Conservation (phyloP, 768 basidiomycete genomes). For the Cystobasidium onofrii region DNA sequence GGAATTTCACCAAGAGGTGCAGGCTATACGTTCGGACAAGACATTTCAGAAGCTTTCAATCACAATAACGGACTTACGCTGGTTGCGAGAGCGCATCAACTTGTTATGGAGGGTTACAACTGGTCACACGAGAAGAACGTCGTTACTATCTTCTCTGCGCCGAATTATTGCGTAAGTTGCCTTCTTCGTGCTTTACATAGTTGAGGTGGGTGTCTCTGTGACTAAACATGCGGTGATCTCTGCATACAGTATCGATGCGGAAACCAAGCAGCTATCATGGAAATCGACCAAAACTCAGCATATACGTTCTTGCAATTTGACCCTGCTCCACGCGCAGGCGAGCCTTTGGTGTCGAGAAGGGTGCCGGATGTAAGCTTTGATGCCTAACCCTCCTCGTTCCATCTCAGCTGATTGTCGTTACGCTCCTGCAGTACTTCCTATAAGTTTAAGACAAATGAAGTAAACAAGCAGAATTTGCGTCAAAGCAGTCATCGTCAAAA, state of each 20-base stretch:
- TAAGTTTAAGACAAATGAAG: neutral
- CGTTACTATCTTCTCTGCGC: constrained; percentile 98
- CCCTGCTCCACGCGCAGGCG: constrained; percentile 95
- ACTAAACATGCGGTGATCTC: neutral
- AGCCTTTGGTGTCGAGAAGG: constrained; percentile 75
- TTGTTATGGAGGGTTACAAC: constrained; percentile 93
- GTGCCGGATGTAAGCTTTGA: constrained; percentile 40
- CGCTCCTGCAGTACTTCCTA: constrained; percentile 24
- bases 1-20: constrained; percentile 98
- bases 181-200: neutral
- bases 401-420: neutral
- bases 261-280: constrained; percentile 99
- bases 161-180: constrained; percentile 69
- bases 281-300: constrained; percentile 66
- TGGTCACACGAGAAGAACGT: constrained; percentile 99
- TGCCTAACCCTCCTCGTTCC: neutral
- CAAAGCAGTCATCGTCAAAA: too few species aligned
- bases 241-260: constrained; percentile 73
- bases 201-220: neutral
- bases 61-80: constrained; percentile 97
- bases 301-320: constrained; percentile 83
- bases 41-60: constrained; percentile 98
- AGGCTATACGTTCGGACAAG: constrained; percentile 98
- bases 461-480: too few species aligned
- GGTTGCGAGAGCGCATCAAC: constrained; percentile 53